Percentiles rank a stretch among this genome's conserved stretches.
phyloP scores from a whole-genome alignment of 2,329 filamentous ascomycete genomes.

The Chalaropsis thielavioides region DNA sequence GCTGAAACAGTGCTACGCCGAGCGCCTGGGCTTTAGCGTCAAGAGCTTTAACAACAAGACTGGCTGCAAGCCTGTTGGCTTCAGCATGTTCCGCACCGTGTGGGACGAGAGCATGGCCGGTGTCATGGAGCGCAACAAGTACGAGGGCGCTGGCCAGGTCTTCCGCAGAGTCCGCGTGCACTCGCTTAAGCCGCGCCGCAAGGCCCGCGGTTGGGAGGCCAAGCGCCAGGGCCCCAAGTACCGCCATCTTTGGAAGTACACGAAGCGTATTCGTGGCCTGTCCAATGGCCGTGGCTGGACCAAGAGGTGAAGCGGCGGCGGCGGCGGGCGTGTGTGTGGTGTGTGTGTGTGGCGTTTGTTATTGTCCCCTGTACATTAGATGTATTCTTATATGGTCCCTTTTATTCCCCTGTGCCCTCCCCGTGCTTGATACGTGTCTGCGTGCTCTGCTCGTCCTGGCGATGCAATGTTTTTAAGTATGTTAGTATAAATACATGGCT shows the following conservation, averaged over 20 bases:
- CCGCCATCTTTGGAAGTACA: constrained; percentile 50
- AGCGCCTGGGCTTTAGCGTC: constrained; percentile 56
- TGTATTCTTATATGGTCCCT: constrained; percentile 10
- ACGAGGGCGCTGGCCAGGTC: constrained; percentile 67
- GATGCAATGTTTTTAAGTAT: not conserved
- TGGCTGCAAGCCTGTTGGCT: constrained; percentile 57
- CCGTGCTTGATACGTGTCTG: not conserved
- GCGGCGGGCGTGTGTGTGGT: not conserved
- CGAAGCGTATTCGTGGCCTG: constrained; percentile 39
- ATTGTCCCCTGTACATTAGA: constrained; percentile 16
- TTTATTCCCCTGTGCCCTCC: not conserved
- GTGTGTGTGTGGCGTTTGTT: not conserved
- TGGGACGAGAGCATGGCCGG: constrained; percentile 82
- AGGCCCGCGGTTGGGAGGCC: constrained; percentile 50
- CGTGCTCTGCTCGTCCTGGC: not conserved
- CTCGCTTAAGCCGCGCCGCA: constrained; percentile 47
- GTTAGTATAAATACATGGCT: not conserved
- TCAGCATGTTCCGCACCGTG: constrained; percentile 71
- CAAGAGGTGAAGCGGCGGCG: constrained; percentile 23
- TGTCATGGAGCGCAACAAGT: constrained; percentile 68
- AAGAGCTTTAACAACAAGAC: constrained; percentile 60
- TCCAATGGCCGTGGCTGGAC: constrained; percentile 31
- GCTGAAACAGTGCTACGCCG: constrained; percentile 38
- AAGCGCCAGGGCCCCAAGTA: constrained; percentile 52
- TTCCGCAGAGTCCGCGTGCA: constrained; percentile 68